Base-by-base conservation (phyloP, 1,284 basidiomycete genomes). In the Puccinia horiana region DNA sequence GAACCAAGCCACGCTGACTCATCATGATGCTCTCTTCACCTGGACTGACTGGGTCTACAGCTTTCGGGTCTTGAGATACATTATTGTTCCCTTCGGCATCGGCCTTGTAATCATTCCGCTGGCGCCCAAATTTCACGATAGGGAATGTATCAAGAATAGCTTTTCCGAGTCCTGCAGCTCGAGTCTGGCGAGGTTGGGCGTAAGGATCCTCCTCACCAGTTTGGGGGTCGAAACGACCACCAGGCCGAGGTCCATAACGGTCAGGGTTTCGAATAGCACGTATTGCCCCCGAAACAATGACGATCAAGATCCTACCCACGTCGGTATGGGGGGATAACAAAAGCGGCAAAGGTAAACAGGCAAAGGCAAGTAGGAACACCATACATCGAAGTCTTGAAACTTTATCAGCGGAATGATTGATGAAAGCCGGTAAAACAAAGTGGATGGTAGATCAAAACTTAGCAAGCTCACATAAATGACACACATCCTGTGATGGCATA, bases 91-190 rank as follows among this genome's bases (percentile, higher is more conserved):
- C 75, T 20, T 49, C 75, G 35, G 73, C 37, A 16, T 70, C 69
- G 26, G 58, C 3, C 80, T 61, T 42, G 82, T 20, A 2, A 49
- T 44, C 44, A 26, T 74, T 56, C 23, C 82, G n/a, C 29, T 76
- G 56, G 23, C 86, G 84, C 67, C 91, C 91, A 86, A 95, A 97
- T 87, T 95, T 94, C 87, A 96, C 92, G 82, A 96, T 88, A 0
- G 95, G 95, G 88, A 97, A 97, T 0, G 95, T 96, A 85, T 97
- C 95, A 78, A 97, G 89, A 80, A 97, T 94, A 37, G 95, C 95
- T 44, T 93, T 91, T 0, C 93, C 92, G 73, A 97, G 89, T 1
- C 95, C 93, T 58, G 90, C 89, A 0, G 94, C 92, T 9, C 93
- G 91, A 80, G 91, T 92, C 86, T 93, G 93, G 0, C 85, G 83